These are phyloP conservation scores for Botrytis tulipae DNA, from an alignment of 2,329 filamentous ascomycete species.

Conservation along the genomic window DNA sequence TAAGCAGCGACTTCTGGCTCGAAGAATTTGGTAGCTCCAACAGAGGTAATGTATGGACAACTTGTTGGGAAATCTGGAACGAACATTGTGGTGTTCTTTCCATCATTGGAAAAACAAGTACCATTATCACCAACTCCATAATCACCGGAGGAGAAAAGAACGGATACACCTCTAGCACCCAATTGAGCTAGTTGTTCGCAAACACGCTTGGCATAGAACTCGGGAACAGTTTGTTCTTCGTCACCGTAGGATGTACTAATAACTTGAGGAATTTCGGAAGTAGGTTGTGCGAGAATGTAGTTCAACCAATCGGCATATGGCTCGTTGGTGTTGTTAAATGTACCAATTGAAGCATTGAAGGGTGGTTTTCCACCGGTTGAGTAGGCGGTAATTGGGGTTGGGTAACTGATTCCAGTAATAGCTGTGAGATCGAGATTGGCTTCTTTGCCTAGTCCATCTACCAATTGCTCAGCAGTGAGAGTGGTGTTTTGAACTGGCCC, in stretches of 20 bases:
- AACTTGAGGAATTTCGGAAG: slow-evolving; percentile 50
- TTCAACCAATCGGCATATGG: slow-evolving; percentile 56
- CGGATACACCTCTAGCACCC: slow-evolving; percentile 52
- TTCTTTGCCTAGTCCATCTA: slow-evolving; percentile 40
- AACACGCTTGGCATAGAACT: slow-evolving; percentile 51
- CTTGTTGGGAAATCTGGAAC: slow-evolving; percentile 54
- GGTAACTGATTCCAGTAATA: slow-evolving; percentile 53
- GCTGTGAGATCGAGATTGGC: slow-evolving; percentile 58
- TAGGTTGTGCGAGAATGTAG: slow-evolving; percentile 47
- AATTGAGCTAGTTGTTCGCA: slow-evolving; percentile 55
- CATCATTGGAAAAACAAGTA: slow-evolving; percentile 54
- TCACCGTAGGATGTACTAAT: slow-evolving; percentile 59
- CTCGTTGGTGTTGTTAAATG: slow-evolving; percentile 46
- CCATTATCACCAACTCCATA: slow-evolving; percentile 43
- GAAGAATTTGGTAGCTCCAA: slow-evolving; percentile 29
- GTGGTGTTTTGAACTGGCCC: slow-evolving; percentile 25
- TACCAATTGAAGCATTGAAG: slow-evolving; percentile 46
- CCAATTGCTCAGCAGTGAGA: slow-evolving; percentile 23
- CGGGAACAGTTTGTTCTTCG: slow-evolving; percentile 55
- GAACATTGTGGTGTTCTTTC: slow-evolving; percentile 53
- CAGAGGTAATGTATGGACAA: slow-evolving; percentile 38
- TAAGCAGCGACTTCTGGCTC: slow-evolving; percentile 36
- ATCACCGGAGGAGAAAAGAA: slow-evolving; percentile 54
- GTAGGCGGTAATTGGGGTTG: slow-evolving; percentile 53
- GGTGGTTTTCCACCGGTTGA: slow-evolving; percentile 55